Base-by-base conservation (phyloP, 2,329 filamentous ascomycete species). In the Sarocladium strictum region DNA sequence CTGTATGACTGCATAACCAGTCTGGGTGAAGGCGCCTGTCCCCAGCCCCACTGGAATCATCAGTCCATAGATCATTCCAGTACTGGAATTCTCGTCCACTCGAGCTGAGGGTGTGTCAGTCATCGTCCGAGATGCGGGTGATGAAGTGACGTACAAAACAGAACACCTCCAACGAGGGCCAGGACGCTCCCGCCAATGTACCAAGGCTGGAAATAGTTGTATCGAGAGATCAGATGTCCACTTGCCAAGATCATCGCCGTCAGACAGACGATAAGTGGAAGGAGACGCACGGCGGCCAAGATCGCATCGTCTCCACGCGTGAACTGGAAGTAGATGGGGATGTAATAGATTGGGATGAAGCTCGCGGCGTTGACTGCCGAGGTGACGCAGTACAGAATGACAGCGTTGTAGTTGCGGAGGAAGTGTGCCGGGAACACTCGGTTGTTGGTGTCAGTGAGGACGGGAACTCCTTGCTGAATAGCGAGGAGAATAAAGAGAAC, bases 261-360 rank as follows among this genome's bases (percentile, higher is more conserved):
- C 3, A 74, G 54, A 29, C 72, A 58, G 29, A 69, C 58, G 33
- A 76, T 66, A 52, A 71, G 69, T 15, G 72, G 73, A 15, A 76
- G 61, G 1, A 75, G 62, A 9, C 66, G 61, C 5, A 73, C 65
- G 2, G 63, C 72, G 14, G 72, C 65, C 49, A 66, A 56, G 3
- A 73, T 56, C 0, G 70, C 64, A 1, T 58, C 61, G 37, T 77
- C 75, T 6, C 68, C 68, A 2, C 64, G 64, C 2, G 68, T 68
- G 59, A 78, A 80, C 56, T 76, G 71, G 63, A 79, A 80, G 63
- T 70, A 78, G 5, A 80, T 62, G 0, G 77, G 76, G 15, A 79
- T 72, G 60, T 74, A 79, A 62, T 78, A 80, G 21, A 75, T 60
- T 24, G 60, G 56, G 4, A 66, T 55, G 41, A 61, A 66, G 23